These are phyloP conservation scores for Cucumis cinereus DNA, from an alignment of 306 rosid species.

Conservation along the genomic window DNA sequence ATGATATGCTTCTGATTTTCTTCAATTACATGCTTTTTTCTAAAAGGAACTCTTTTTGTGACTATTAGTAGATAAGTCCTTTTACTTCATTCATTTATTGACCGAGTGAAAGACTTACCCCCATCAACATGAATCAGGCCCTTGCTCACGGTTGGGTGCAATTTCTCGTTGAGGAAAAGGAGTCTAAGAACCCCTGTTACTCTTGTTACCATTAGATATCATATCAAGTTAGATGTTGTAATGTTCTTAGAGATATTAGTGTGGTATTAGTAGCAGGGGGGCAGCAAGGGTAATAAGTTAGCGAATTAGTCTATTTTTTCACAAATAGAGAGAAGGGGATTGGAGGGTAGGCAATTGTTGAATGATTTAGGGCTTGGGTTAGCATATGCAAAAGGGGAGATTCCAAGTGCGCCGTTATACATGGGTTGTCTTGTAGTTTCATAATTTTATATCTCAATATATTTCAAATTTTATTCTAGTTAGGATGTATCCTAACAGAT, in stretches of 20 bases:
- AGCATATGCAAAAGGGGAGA: too few relatives aligned
- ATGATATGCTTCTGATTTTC: background rate
- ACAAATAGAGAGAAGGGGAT: too few relatives aligned
- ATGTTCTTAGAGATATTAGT: too few relatives aligned
- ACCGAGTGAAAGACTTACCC: background rate
- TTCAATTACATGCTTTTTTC: background rate
- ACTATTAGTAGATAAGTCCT: background rate
- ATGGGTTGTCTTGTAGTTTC: too few relatives aligned
- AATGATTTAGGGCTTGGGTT: too few relatives aligned
- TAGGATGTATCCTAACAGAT: background rate
- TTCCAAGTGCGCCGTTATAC: too few relatives aligned
- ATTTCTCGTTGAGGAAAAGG: background rate
- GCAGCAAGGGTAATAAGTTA: too few relatives aligned
- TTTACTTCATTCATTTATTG: background rate
- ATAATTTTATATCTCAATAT: too few relatives aligned
- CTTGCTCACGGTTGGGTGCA: background rate
- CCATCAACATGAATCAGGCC: background rate
- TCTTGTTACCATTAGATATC: background rate
- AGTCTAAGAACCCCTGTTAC: background rate
- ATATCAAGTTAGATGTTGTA: background rate
- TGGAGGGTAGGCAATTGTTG: too few relatives aligned
- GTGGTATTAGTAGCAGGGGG: too few relatives aligned
- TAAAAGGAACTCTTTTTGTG: background rate
- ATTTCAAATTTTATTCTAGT: too few relatives aligned
- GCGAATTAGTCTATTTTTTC: too few relatives aligned